Conservation (phyloP, 1,284 basidiomycete species). For the Singerocomus rubriflavus region DNA sequence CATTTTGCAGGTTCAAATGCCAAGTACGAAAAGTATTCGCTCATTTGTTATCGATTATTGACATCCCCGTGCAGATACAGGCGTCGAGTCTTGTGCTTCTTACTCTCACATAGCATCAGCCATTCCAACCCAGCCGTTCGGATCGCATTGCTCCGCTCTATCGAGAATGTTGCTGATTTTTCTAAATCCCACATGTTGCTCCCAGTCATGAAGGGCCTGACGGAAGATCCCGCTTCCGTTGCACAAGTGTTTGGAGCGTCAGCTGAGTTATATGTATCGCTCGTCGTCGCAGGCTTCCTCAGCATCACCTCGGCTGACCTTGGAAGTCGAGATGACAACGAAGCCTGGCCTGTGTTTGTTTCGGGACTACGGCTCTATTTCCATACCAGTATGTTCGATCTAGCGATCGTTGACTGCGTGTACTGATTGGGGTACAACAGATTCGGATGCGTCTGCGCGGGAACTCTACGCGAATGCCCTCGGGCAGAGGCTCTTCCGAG, state of each 20-base stretch:
- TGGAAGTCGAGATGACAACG: conserved; percentile 35
- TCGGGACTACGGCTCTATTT: conserved; percentile 45
- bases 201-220: conserved; percentile 54
- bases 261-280: conserved; percentile 43
- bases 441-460: conserved; percentile 32
- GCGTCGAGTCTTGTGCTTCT: conserved; percentile 71
- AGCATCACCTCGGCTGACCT: conserved; percentile 42
- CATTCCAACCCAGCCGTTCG: conserved; percentile 53
- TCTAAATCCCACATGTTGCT: conserved; percentile 65
- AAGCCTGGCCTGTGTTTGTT: conserved; percentile 50
- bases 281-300: conserved; percentile 59
- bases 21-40: conserved; percentile 43
- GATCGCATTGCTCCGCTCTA: conserved; percentile 54
- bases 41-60: conserved; percentile 4
- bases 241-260: conserved; percentile 23
- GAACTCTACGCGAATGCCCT: conserved; percentile 43
- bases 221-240: conserved; percentile 26
- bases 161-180: conserved; percentile 60
- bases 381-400: conserved; percentile 39
- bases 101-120: conserved; percentile 79
- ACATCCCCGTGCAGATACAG: conserved; percentile 56
- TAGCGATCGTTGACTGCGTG: not conserved
- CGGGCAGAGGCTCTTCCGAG: conserved; percentile 50
- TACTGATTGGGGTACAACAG: conserved; percentile 23
- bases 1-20: conserved; percentile 47